These are phyloP conservation scores for Solanum infundibuliforme DNA, from an alignment of 257 asterid genomes.

Conservation along the genomic window DNA sequence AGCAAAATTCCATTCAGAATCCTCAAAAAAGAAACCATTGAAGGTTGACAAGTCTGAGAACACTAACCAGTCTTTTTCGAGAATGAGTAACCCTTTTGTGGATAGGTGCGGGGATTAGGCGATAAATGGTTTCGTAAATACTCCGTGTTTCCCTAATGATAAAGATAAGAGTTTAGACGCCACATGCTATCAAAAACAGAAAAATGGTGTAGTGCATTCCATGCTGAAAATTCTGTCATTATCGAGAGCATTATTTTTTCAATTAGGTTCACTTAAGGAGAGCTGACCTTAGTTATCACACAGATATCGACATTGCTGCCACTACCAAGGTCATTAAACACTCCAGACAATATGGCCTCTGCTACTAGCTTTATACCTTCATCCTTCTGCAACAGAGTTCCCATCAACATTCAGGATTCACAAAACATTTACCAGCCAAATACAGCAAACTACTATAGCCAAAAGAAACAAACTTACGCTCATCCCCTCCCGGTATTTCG, in stretches of 20 bases:
- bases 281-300: conserved; percentile 69
- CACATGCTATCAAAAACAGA: background rate
- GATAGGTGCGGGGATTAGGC: conserved; percentile 88
- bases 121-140: conserved; percentile 59
- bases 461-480: conserved; percentile 40
- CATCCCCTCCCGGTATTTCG: conserved; percentile 74
- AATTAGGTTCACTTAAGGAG: background rate
- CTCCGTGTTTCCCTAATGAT: conserved; percentile 57
- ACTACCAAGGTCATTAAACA: conserved; percentile 94
- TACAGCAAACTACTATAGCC: background rate
- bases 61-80: conserved; percentile 79
- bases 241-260: background rate
- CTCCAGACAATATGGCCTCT: conserved; percentile 88
- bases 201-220: background rate
- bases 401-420: conserved; percentile 1
- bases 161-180: background rate
- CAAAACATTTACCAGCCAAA: background rate
- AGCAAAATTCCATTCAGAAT: background rate
- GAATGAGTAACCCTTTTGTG: conserved; percentile 62
- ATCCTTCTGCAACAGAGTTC: conserved; percentile 45
- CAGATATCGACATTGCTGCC: conserved; percentile 95
- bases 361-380: conserved; percentile 79
- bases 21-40: background rate
- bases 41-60: background rate
- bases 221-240: background rate